These are phyloP conservation scores for Solanum peruvianum DNA, from an alignment of 257 asterid genomes.

Conservation along the genomic window DNA sequence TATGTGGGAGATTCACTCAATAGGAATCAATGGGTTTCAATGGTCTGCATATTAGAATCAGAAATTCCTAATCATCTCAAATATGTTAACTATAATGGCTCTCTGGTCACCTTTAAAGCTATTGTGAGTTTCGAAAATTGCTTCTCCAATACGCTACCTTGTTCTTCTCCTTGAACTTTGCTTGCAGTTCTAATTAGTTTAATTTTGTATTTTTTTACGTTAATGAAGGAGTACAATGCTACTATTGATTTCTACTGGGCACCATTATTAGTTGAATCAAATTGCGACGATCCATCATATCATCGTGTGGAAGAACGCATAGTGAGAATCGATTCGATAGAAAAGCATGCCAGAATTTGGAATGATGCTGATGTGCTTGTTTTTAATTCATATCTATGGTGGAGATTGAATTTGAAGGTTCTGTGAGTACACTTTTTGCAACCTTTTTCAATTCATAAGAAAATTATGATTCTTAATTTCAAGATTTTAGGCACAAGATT, in stretches of 20 bases:
- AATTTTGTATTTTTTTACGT: not conserved
- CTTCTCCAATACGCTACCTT: not conserved
- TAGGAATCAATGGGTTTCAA: constrained; percentile 53
- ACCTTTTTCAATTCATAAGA: not conserved
- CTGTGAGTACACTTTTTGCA: constrained; percentile 26
- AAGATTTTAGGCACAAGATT: not conserved
- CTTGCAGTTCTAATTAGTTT: not conserved
- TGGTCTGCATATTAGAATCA: constrained; percentile 53
- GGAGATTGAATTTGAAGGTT: constrained; percentile 34
- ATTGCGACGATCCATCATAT: constrained; percentile 22
- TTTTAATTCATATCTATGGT: constrained; percentile 47
- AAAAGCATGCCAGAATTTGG: constrained; percentile 50
- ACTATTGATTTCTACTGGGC: constrained; percentile 62
- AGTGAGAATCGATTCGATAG: constrained; percentile 25
- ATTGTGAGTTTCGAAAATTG: constrained; percentile 16
- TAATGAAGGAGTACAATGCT: constrained; percentile 48
- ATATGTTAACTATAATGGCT: constrained; percentile 13
- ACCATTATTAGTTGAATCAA: constrained; percentile 53
- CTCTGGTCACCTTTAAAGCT: constrained; percentile 24
- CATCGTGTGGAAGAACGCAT: constrained; percentile 17
- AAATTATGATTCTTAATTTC: not conserved
- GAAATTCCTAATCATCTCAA: constrained; percentile 10
- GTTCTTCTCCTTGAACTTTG: not conserved
- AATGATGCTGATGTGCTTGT: constrained; percentile 50
- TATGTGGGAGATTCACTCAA: constrained; percentile 59